Percentiles rank a stretch among this genome's conserved stretches.
These are phyloP conservation scores for Ascomycota sp. DNA, from an alignment of 2,329 filamentous ascomycete genomes.

Conservation along the genomic window DNA sequence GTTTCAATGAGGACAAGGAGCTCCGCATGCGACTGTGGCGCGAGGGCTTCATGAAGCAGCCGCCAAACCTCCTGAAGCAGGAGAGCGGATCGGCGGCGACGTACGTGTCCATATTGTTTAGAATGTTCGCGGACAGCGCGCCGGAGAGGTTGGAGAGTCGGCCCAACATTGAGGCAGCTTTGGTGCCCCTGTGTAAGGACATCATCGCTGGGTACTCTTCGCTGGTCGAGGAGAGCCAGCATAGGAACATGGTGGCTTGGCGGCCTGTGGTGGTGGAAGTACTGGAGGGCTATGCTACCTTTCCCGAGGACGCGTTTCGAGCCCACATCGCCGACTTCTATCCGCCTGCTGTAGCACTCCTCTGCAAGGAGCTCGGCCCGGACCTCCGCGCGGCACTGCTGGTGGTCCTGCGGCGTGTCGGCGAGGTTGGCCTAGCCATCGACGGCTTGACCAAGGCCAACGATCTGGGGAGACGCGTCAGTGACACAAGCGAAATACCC, in stretches of 20 bases:
- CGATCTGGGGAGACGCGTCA: slow-evolving; percentile 16
- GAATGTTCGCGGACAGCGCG: slow-evolving; percentile 87
- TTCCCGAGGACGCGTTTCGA: slow-evolving; percentile 61
- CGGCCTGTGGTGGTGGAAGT: slow-evolving; percentile 93
- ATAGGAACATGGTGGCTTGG: slow-evolving; percentile 94
- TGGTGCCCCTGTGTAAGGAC: slow-evolving; percentile 88
- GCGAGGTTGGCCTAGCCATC: slow-evolving; percentile 50
- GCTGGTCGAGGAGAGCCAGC: slow-evolving; percentile 89
- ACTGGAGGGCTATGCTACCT: slow-evolving; percentile 74
- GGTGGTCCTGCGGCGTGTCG: slow-evolving; percentile 58
- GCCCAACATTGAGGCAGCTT: slow-evolving; percentile 67
- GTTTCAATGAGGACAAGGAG: slow-evolving; percentile 96
- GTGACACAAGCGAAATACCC: no score
- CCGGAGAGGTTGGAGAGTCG: slow-evolving; percentile 64
- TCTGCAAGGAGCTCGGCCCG: slow-evolving; percentile 59
- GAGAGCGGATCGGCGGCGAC: slow-evolving; percentile 84
- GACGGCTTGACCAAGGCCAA: slow-evolving; percentile 21
- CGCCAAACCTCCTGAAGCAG: slow-evolving; percentile 92
- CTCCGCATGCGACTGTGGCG: slow-evolving; percentile 85
- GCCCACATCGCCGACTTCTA: slow-evolving; percentile 71
- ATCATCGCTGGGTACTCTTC: slow-evolving; percentile 71
- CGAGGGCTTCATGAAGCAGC: slow-evolving; percentile 99
- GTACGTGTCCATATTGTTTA: slow-evolving; percentile 85
- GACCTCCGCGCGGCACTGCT: slow-evolving; percentile 68
- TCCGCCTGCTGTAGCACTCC: slow-evolving; percentile 61